Conservation (phyloP, 164 flowering plant species). For the Stephania cephalantha region DNA sequence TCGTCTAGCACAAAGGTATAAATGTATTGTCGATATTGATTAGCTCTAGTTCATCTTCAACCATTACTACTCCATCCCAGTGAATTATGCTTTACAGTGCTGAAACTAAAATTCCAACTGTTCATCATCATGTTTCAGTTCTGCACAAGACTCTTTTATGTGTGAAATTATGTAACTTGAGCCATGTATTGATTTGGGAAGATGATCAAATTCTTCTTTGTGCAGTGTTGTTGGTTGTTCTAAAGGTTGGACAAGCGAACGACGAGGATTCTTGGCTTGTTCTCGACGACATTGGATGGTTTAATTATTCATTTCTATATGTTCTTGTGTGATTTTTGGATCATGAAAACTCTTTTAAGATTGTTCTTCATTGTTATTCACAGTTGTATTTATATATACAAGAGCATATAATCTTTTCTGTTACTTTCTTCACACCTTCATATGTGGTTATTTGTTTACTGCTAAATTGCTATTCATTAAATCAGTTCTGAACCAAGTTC, state of each 20-base stretch:
- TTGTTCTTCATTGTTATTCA: neutral
- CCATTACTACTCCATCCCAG: neutral
- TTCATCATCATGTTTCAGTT: neutral
- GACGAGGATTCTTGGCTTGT: neutral
- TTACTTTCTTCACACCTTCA: too few relatives aligned
- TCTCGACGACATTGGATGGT: neutral
- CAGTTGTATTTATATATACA: neutral
- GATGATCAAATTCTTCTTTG: neutral
- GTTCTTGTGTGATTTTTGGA: neutral
- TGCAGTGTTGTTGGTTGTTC: constrained; percentile 21
- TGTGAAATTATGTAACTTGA: neutral
- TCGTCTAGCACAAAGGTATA: constrained; percentile 25
- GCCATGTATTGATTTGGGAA: neutral
- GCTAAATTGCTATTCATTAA: too few relatives aligned
- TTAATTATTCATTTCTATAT: neutral
- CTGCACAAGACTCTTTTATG: too few relatives aligned
- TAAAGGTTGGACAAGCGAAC: constrained; percentile 1
- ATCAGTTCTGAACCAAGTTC: too few relatives aligned
- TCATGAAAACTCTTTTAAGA: neutral
- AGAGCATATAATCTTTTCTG: too few relatives aligned
- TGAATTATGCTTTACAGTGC: neutral
- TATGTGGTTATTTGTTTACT: too few relatives aligned
- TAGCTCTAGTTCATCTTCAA: neutral
- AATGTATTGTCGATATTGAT: neutral
- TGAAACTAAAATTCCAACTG: neutral